Base-by-base conservation (phyloP, 805 yeast genomes). In the Barnettozyma vustinii region DNA sequence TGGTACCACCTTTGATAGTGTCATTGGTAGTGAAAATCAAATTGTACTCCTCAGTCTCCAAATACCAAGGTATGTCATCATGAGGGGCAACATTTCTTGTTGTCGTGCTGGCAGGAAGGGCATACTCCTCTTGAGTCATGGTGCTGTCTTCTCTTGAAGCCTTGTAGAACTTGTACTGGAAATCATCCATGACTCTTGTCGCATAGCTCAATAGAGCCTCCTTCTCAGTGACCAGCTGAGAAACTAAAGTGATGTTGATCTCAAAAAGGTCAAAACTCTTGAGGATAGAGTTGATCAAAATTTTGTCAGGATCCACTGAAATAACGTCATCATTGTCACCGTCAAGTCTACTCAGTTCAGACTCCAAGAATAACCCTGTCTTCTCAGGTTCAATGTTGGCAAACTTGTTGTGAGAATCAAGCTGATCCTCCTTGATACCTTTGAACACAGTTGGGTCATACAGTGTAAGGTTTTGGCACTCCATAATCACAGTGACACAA, bases 1-100 rank as follows among this genome's bases (percentile, higher is more conserved):
- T 75, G 0, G 95, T 79, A 5, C 96, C 97, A 45, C 97, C 97
- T 62, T 84, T 85, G 35, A 90, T 75, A 46, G 74, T 74, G 2
- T 91, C 94, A 51, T 80, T 79, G 27, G 80, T 68, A 54, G 88
- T 94, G 57, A 80, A 81, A 23, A 82, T 70, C 45, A 74, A 56
- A 50, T 77, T 80, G 53, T 64, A 74, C 52, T 80, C 87, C 54
- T 84, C 90, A 5, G 84, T 77, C 48, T 80, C 84, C 58, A 86
- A 67, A 57, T 72, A 85, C 94, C 94, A 87, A 3, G 90, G 89
- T 2, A 72, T 64, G 52, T 79, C 79, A 37, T 48, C 50, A n/a
- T 23, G 37, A 21, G 59, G 68, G 16, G 58, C 63, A 46, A 45
- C 44, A 44, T 58, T 46, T 45, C 62, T 53, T n/a, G 58, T 53